Base-by-base conservation (phyloP, 2,329 filamentous ascomycete species). In the Stromatinia cepivora region DNA sequence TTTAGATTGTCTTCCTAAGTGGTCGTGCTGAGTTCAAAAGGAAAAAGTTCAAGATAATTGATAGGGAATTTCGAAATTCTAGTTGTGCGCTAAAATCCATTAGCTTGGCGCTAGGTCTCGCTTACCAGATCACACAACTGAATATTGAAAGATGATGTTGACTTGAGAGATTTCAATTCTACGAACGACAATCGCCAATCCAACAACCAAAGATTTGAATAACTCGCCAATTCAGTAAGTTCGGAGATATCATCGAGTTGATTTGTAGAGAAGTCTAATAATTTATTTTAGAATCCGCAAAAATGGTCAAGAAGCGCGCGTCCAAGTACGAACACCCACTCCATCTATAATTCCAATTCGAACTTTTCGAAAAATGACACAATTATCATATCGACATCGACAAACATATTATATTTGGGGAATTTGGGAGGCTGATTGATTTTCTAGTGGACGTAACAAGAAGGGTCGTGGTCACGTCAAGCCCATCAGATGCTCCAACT, bases 391-490 rank as follows among this genome's bases (percentile, higher is more conserved):
- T 63, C 61, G 20, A 20, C 2, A 36, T n/a, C n/a, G 25, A 28
- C 10, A 34, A 36, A 13, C 1, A 36, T 25, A 15, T 31, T 25
- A 50, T 64, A 34, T n/a, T 13, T 42, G 2, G 8, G 20, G 11
- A 39, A 52, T 20, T 1, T 42, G 28, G 61, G 42, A 66, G 67
- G 42, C 67, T 69, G 52, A 69, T 69, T 64, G 15, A 45, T 46
- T 54, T 59, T 77, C 75, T 82, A 96, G 92, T 88, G 94, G 94
- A 84, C 93, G 94, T 84, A 97, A 98, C 92, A 97, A 97, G 93
- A 97, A 97, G 86, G 94, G 95, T 84, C 93, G 95, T 84, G 95
- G 95, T 87, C 94, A 98, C 89, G 93, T 97, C 86, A 99, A 99
- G 90, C 96, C 95, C 81, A 97, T 99, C 87, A 92, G 89, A 82